Percentiles rank a stretch among this genome's conserved stretches.
phyloP scores from a whole-genome alignment of 108 stramenopile species.

The Nitzschia inconspicua region DNA sequence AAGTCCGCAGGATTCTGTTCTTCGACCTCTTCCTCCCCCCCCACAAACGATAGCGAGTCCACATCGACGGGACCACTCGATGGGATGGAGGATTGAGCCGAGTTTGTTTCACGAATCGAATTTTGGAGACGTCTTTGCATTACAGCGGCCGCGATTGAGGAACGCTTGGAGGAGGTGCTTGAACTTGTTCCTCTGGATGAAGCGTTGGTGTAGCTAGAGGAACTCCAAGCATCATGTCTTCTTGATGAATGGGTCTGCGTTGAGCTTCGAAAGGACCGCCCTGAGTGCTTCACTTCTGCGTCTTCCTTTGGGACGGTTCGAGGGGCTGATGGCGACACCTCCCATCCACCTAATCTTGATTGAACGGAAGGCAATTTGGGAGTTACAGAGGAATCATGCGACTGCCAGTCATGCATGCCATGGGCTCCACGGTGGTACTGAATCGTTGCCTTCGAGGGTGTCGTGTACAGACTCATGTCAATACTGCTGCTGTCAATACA shows the following conservation, averaged over 20 bases:
- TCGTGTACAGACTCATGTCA: conserved; percentile 31
- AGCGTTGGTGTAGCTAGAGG: too few species aligned
- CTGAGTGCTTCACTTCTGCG: too few species aligned
- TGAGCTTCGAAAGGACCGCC: too few species aligned
- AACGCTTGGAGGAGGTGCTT: too few species aligned
- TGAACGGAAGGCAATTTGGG: conserved; percentile 9
- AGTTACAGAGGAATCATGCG: conserved; percentile 10
- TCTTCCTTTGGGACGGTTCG: too few species aligned
- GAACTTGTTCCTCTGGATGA: too few species aligned
- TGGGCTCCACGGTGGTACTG: not conserved
- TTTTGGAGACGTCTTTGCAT: too few species aligned
- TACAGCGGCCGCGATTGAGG: too few species aligned
- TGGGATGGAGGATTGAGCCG: not conserved
- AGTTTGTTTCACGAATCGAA: too few species aligned
- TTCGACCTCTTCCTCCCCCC: not conserved
- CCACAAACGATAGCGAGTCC: not conserved
- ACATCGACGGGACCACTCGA: not conserved
- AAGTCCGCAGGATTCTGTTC: not conserved
- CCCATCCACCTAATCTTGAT: conserved; percentile 8
- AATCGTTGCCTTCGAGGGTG: conserved; percentile 23
- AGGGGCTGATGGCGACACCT: too few species aligned
- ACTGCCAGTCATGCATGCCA: not conserved
- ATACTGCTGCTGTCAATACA: conserved; percentile 17
- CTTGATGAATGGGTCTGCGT: too few species aligned
- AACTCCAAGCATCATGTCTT: too few species aligned